Percentiles rank a stretch among this genome's conserved stretches.
These are phyloP conservation scores for Inonotus obliquus DNA, from an alignment of 1,284 basidiomycete genomes.

Conservation along the genomic window DNA sequence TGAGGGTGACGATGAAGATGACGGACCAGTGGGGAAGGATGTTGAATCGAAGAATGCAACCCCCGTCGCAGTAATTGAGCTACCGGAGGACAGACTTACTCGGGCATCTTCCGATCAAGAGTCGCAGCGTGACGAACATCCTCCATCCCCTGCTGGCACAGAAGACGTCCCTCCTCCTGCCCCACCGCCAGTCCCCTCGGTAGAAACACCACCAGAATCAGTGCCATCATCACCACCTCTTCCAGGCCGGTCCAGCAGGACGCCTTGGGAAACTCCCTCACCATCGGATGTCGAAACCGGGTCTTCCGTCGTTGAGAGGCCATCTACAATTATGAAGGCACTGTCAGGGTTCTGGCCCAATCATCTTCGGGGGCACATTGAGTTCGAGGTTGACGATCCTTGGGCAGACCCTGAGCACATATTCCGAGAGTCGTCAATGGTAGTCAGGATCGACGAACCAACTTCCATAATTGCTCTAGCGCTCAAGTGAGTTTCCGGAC, in stretches of 20 bases:
- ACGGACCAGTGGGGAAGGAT: constrained; percentile 21
- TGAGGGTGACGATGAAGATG: constrained; percentile 71
- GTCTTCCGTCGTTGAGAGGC: constrained; percentile 51
- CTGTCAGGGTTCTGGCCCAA: constrained; percentile 81
- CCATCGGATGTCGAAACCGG: constrained; percentile 51
- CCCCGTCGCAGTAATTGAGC: not conserved
- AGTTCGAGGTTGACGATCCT: constrained; percentile 58
- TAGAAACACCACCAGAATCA: not conserved
- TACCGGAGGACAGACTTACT: not conserved
- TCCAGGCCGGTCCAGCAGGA: constrained; percentile 22
- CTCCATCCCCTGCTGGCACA: not conserved
- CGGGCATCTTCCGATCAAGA: not conserved
- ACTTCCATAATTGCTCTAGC: constrained; percentile 97
- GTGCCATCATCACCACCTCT: constrained; percentile 15
- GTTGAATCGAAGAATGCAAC: not conserved
- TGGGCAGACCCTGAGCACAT: constrained; percentile 84
- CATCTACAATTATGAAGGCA: constrained; percentile 77
- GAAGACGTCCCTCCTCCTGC: not conserved
- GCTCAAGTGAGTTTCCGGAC: constrained; percentile 60
- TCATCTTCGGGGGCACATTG: constrained; percentile 40
- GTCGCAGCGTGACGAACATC: not conserved
- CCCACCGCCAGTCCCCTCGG: not conserved
- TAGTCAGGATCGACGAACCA: constrained; percentile 95
- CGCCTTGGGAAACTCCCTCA: constrained; percentile 46
- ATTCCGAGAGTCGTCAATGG: constrained; percentile 92